Conservation (phyloP, 169 alveolate genomes). For the Plasmodium yoelii region DNA sequence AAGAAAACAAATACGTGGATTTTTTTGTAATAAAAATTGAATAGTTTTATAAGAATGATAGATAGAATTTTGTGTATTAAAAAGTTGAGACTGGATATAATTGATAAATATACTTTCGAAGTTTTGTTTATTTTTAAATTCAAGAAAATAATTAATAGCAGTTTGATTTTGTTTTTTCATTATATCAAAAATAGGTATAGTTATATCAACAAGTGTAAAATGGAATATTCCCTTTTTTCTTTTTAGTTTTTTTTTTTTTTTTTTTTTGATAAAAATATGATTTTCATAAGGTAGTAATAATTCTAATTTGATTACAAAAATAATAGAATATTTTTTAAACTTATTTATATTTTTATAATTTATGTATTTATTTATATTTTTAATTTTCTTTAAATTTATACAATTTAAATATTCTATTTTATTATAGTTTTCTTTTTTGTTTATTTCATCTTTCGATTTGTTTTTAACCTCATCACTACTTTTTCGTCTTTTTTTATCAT, state of each 20-base stretch:
- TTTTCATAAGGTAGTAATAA: neutral
- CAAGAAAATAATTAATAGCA: conserved; percentile 31
- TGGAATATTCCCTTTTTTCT: conserved; percentile 33
- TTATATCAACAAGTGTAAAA: conserved; percentile 61
- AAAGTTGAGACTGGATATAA: conserved; percentile 43
- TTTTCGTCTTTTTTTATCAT: neutral
- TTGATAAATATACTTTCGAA: conserved; percentile 61
- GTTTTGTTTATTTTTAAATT: conserved; percentile 42
- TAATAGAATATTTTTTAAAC: conserved; percentile 45
- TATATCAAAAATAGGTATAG: conserved; percentile 49
- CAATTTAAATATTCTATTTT: neutral
- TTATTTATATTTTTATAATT: conserved; percentile 45
- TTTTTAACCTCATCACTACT: neutral
- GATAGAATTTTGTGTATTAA: neutral
- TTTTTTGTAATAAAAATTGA: conserved; percentile 32
- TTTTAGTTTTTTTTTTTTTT: neutral
- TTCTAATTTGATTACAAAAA: conserved; percentile 51
- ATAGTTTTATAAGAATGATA: conserved; percentile 19
- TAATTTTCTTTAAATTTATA: conserved; percentile 44
- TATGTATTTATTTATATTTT: conserved; percentile 18
- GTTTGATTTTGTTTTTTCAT: conserved; percentile 32
- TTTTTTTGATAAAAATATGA: neutral
- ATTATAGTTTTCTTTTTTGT: neutral
- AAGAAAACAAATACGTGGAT: conserved; percentile 29
- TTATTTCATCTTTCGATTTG: neutral